Conservation (phyloP, 2,329 filamentous ascomycete genomes). For the Trichoderma asperellum region DNA sequence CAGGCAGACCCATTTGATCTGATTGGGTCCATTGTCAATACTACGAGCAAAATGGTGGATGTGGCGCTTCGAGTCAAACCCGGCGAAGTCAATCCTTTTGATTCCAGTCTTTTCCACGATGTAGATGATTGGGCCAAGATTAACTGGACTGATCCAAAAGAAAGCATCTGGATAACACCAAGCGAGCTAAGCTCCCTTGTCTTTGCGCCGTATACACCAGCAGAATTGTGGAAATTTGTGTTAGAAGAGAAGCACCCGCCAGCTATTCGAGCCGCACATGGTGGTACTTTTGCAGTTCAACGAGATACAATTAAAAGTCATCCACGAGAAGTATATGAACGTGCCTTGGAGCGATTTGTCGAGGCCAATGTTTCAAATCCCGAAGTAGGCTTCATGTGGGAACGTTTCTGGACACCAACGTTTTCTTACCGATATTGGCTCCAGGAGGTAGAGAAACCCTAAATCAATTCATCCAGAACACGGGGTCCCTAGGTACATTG, state of each 20-base stretch:
- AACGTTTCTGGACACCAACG: constrained; percentile 22
- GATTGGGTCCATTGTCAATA: constrained; percentile 14
- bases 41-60: constrained; percentile 15
- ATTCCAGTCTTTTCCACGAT: constrained; percentile 15
- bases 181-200: constrained; percentile 2
- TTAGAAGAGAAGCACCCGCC: constrained; percentile 10
- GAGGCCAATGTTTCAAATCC: constrained; percentile 19
- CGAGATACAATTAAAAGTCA: constrained; percentile 25
- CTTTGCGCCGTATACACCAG: constrained; percentile 16
- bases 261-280: constrained; percentile 9
- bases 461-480: background rate
- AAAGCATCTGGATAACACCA: constrained; percentile 24
- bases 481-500: background rate
- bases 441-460: background rate
- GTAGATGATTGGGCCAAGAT: constrained; percentile 19
- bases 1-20: constrained; percentile 22
- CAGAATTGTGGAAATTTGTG: constrained; percentile 16
- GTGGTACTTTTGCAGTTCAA: constrained; percentile 19
- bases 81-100: constrained; percentile 14
- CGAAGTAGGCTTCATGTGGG: constrained; percentile 25
- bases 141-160: constrained; percentile 23
- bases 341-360: constrained; percentile 13
- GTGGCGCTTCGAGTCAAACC: background rate
- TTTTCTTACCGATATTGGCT: constrained; percentile 25
- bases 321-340: constrained; percentile 17